phyloP scores from a whole-genome alignment of 2,329 filamentous ascomycete genomes.

The Dactylellina leptospora region DNA sequence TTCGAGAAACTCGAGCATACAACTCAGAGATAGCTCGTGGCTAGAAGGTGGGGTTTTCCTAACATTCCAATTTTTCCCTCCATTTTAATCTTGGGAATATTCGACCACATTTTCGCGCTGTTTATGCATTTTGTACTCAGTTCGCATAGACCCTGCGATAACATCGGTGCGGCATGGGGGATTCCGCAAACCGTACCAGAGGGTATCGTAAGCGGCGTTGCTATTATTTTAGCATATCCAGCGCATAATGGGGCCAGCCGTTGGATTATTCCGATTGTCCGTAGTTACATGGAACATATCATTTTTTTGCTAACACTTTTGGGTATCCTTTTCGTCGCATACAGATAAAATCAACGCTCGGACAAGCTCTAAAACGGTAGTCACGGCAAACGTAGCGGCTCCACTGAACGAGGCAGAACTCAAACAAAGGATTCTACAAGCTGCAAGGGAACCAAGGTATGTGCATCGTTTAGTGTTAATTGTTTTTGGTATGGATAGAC shows the following conservation, averaged over 20 bases:
- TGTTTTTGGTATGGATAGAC: background rate
- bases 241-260: background rate
- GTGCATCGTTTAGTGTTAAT: conserved; percentile 24
- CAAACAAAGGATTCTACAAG: conserved; percentile 48
- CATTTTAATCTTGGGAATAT: conserved; percentile 28
- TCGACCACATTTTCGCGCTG: conserved; percentile 15
- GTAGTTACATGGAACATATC: conserved; percentile 20
- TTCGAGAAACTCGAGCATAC: conserved; percentile 36
- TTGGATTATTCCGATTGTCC: conserved; percentile 38
- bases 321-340: conserved; percentile 17
- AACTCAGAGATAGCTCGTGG: conserved; percentile 51
- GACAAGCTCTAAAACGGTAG: conserved; percentile 50
- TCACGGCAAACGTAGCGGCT: conserved; percentile 24
- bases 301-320: conserved; percentile 27
- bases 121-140: conserved; percentile 30
- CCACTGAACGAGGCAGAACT: conserved; percentile 49
- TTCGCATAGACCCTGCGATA: background rate
- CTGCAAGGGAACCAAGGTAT: conserved; percentile 50
- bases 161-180: background rate
- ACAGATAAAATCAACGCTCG: conserved; percentile 51
- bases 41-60: conserved; percentile 49
- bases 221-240: conserved; percentile 14
- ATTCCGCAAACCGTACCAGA: conserved; percentile 5
- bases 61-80: conserved; percentile 17
- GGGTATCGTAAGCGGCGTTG: too few species aligned